These are phyloP conservation scores for Eucalyptus cloeziana DNA, from an alignment of 345 rosid genomes.

Conservation along the genomic window DNA sequence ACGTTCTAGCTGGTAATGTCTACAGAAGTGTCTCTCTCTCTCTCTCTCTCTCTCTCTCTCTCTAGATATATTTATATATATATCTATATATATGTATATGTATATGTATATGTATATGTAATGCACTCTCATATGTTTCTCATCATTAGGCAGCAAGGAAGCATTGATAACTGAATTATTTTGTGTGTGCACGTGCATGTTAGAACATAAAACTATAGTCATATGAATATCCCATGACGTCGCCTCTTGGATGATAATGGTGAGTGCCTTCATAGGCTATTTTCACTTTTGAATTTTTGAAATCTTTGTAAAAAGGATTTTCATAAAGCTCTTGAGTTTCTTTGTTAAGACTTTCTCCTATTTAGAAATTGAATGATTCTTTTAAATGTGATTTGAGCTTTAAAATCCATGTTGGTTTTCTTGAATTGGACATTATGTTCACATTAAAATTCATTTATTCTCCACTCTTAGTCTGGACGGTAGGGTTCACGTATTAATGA, in stretches of 20 bases:
- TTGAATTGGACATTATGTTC: not conserved
- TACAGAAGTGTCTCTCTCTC: not conserved
- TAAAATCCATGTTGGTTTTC: not conserved
- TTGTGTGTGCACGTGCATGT: not conserved
- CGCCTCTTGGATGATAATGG: not conserved
- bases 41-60: too few species aligned
- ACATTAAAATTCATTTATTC: not conserved
- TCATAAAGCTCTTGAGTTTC: not conserved
- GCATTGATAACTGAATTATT: not conserved
- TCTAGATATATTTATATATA: too few species aligned
- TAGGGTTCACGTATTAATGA: not conserved
- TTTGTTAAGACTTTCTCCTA: not conserved
- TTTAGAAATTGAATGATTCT: not conserved
- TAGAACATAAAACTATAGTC: not conserved
- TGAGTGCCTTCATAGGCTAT: not conserved
- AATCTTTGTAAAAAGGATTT: not conserved
- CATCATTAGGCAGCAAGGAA: not conserved
- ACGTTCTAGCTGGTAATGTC: slow-evolving; percentile 74
- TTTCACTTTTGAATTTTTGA: not conserved
- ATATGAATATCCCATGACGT: not conserved
- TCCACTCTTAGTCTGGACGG: not conserved
- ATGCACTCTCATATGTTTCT: not conserved
- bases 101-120: not conserved
- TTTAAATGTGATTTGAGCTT: not conserved
- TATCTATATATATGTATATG: too few species aligned